Conservation (phyloP, 2,329 filamentous ascomycete genomes). For the Sarocladiaceae sp. region DNA sequence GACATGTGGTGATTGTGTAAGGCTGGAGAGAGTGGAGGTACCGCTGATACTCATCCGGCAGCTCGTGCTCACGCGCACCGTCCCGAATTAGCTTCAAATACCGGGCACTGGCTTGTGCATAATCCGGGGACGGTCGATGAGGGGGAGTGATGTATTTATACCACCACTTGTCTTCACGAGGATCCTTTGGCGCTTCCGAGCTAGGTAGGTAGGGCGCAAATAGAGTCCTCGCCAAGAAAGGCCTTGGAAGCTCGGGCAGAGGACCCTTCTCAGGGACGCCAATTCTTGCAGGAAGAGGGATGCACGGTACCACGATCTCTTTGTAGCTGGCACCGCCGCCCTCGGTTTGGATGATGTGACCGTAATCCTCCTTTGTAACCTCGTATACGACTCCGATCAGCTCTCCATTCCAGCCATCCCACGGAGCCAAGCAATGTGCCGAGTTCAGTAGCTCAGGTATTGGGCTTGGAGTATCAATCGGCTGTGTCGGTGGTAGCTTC, state of each 20-base stretch:
- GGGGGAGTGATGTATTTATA: conserved; percentile 36
- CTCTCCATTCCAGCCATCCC: conserved; percentile 62
- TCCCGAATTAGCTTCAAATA: conserved; percentile 76
- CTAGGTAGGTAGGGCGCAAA: conserved; percentile 56
- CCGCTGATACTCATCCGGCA: conserved; percentile 70
- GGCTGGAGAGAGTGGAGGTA: conserved; percentile 65
- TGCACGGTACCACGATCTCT: conserved; percentile 74
- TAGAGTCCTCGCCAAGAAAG: conserved; percentile 81
- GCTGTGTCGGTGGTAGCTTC: conserved; percentile 18
- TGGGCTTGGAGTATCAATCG: too few species aligned
- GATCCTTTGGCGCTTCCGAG: conserved; percentile 21
- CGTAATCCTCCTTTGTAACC: conserved; percentile 76
- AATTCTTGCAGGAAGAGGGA: conserved; percentile 54
- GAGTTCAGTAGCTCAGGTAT: conserved; percentile 16
- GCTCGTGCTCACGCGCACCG: conserved; percentile 71
- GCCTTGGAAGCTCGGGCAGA: conserved; percentile 42
- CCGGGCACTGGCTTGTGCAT: conserved; percentile 75
- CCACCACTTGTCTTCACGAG: conserved; percentile 36
- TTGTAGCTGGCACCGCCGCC: conserved; percentile 80
- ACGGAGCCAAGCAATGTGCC: conserved; percentile 12
- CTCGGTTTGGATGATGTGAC: conserved; percentile 82
- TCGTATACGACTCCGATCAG: conserved; percentile 94
- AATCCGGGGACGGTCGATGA: conserved; percentile 57
- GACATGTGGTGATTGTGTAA: conserved; percentile 61
- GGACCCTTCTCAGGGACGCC: conserved; percentile 59